Conservation (phyloP, 2,329 filamentous ascomycete species). For the Aspergillus tamarii region DNA sequence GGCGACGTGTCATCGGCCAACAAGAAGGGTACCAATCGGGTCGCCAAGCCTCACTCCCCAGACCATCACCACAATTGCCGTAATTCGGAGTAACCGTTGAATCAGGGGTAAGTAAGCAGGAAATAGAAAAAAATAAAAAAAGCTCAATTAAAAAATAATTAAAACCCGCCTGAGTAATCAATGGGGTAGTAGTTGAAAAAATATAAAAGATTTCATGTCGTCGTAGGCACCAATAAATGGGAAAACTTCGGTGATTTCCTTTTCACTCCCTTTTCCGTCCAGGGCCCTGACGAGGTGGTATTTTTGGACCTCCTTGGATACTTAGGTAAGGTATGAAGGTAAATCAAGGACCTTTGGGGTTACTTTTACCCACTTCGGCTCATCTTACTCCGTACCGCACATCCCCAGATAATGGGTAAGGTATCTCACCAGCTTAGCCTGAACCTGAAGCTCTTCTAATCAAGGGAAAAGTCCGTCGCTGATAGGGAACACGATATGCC, state of each 20-base stretch:
- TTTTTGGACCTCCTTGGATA: not conserved
- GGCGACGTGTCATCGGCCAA: conserved; percentile 26
- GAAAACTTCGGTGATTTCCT: not conserved
- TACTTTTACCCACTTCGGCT: not conserved
- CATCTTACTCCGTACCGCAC: not conserved
- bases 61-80: conserved; percentile 1
- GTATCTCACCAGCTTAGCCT: not conserved
- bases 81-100: conserved; percentile 5
- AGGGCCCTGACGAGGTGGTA: not conserved
- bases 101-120: conserved; percentile 1
- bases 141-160: too few relatives aligned
- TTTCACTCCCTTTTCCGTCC: not conserved
- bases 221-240: not conserved
- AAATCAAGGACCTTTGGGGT: conserved; percentile 11
- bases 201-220: not conserved
- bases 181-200: not conserved
- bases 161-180: not conserved
- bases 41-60: conserved; percentile 18
- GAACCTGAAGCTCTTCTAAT: conserved; percentile 10
- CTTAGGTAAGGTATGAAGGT: conserved; percentile 1
- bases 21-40: not conserved
- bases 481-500: not conserved
- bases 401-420: conserved; percentile 8
- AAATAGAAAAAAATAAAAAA: not conserved
- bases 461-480: conserved; percentile 11